Evolutionary conservation across 371 early-diverging fungal species (phyloP).

Genomic region (Saksenaea oblongispora): DNA sequence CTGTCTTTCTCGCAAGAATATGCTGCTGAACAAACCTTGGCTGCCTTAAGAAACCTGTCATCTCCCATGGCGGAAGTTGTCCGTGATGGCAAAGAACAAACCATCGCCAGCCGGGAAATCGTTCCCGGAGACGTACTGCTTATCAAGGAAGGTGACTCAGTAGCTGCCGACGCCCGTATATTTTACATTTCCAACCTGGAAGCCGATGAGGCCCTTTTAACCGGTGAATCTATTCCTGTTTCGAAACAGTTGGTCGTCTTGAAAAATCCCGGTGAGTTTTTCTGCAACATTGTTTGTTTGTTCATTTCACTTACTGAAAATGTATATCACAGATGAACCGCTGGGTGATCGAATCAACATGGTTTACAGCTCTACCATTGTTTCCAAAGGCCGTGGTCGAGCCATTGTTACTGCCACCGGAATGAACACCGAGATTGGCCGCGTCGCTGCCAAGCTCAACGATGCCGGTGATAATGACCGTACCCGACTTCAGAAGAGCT

Average conservation of each 20-base stretch:
- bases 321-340: conserved; percentile 30
- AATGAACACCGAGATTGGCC: conserved; percentile 84
- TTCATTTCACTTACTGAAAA: neutral
- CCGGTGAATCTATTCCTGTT: conserved; percentile 80
- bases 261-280: conserved; percentile 20
- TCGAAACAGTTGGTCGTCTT: conserved; percentile 48
- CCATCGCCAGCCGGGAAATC: conserved; percentile 65
- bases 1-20: conserved; percentile 89
- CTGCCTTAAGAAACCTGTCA: conserved; percentile 77
- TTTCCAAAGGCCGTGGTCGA: conserved; percentile 33
- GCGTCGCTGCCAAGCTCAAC: conserved; percentile 78
- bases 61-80: conserved; percentile 80
- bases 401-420: conserved; percentile 83
- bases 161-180: conserved; percentile 86
- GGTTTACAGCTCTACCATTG: conserved; percentile 59
- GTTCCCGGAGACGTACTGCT: conserved; percentile 90
- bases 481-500: conserved; percentile 75
- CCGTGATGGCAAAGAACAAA: conserved; percentile 70
- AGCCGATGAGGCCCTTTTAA: conserved; percentile 82
- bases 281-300: neutral
- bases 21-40: conserved; percentile 86
- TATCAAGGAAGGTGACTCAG: conserved; percentile 86
- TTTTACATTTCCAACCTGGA: conserved; percentile 79
- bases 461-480: conserved; percentile 57
- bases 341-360: conserved; percentile 61